Percentiles rank a stretch among this genome's conserved stretches.
Conservation (phyloP, 2,329 filamentous ascomycete species). For the Chaetothyriales sp. region DNA sequence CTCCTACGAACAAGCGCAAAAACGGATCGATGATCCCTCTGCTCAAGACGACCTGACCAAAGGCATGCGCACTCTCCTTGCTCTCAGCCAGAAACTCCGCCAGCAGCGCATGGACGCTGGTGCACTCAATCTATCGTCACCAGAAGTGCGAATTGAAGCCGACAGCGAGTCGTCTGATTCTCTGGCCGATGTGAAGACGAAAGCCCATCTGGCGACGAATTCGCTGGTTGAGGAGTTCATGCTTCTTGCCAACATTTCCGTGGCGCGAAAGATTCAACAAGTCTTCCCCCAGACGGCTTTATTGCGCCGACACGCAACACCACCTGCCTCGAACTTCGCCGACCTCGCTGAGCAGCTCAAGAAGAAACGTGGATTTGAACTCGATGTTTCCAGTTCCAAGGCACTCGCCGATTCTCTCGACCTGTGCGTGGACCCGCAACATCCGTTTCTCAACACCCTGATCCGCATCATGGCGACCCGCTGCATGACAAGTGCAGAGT, state of each 20-base stretch:
- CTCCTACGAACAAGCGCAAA: constrained; percentile 90
- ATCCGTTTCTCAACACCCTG: constrained; percentile 97
- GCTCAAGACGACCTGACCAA: constrained; percentile 79
- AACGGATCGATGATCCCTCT: constrained; percentile 77
- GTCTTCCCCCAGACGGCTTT: constrained; percentile 92
- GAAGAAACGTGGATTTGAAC: constrained; percentile 65
- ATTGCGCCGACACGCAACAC: constrained; percentile 77
- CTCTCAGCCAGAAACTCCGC: constrained; percentile 80
- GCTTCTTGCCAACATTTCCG: constrained; percentile 92
- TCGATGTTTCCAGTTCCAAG: constrained; percentile 73
- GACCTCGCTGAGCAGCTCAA: constrained; percentile 82
- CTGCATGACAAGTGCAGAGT: constrained; percentile 98
- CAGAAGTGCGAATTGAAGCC: constrained; percentile 88
- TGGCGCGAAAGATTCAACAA: constrained; percentile 76
- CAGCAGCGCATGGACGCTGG: constrained; percentile 95
- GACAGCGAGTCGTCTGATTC: constrained; percentile 82
- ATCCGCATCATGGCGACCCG: constrained; percentile 94
- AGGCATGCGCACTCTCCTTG: constrained; percentile 74
- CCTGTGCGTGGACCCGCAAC: constrained; percentile 57
- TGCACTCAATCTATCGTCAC: constrained; percentile 88
- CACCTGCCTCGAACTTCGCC: constrained; percentile 92
- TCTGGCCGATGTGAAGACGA: constrained; percentile 80
- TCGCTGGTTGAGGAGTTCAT: constrained; percentile 98
- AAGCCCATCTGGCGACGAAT: constrained; percentile 86
- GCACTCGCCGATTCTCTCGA: constrained; percentile 91